Evolutionary conservation across 345 rosid genomes (phyloP), one percentile per base, ranked within the genome.

Genomic region (Eucalyptus curtisii): DNA sequence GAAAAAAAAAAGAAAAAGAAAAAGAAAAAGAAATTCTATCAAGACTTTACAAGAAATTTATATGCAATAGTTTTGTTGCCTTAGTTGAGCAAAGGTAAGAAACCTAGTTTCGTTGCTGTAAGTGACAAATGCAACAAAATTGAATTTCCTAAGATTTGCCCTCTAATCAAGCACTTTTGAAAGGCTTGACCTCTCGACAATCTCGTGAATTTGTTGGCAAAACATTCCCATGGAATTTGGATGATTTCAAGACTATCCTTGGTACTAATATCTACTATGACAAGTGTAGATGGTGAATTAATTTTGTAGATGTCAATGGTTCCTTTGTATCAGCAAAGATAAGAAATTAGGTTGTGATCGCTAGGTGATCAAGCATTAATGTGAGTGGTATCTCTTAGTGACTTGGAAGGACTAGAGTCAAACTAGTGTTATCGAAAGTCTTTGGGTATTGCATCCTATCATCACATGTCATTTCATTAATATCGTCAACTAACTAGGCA

Each of bases 1-100:
- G 10, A 5, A 4, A 33, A 4, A 49, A 16, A 50, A 15, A 15
- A 4, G 40, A 6, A 13, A 7, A n/a, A 6, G 0, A 2, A 24
- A 55, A 55, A 55, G 13, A 55, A 20, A 20, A 31, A 3, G 25
- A 68, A 68, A 68, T 33, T 68, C 44, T 68, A 68, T 9, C 44
- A 33, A 37, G 25, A 64, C 19, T 30, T 14, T n/a, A 14, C 76
- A 33, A 19, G 81, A 37, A 33, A 33, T 68, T 17, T 5, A 7
- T 71, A 6, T 19, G 25, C 25, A 8, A 2, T 37, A 71, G 81
- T 33, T 19, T 71, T 20, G 13, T 71, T 33, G 81, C 81, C 81
- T 37, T 19, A 19, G 81, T 37, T 71, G 81, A 71, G 27, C 25
- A 20, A 33, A 33, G 81, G 81, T 33, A 45, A 71, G 81, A 71